Conservation (phyloP, 805 yeast genomes). For the Helenozyma baotianmanensis region DNA sequence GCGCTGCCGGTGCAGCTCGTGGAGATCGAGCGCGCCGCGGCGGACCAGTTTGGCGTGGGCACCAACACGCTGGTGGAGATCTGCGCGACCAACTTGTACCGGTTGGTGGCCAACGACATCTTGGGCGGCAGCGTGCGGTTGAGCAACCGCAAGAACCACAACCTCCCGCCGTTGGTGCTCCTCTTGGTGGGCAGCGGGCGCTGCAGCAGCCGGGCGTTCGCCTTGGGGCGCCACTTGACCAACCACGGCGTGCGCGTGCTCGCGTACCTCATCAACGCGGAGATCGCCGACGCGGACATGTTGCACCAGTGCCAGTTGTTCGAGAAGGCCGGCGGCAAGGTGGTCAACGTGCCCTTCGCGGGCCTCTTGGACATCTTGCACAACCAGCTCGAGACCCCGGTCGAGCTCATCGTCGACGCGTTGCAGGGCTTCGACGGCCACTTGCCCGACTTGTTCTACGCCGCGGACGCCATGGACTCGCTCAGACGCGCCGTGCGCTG, state of each 20-base stretch:
- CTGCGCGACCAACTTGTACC: conserved; percentile 63
- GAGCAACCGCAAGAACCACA: conserved; percentile 57
- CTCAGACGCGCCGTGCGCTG: conserved; percentile 53
- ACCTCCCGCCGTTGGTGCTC: conserved; percentile 73
- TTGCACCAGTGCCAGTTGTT: conserved; percentile 51
- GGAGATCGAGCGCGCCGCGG: conserved; percentile 63
- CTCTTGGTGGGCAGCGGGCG: conserved; percentile 69
- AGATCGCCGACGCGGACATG: conserved; percentile 40
- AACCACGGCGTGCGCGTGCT: conserved; percentile 71
- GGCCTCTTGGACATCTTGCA: conserved; percentile 30
- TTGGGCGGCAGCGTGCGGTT: conserved; percentile 69
- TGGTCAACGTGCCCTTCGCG: conserved; percentile 32
- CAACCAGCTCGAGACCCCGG: conserved; percentile 61
- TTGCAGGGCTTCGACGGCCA: conserved; percentile 78
- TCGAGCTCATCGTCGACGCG: conserved; percentile 78
- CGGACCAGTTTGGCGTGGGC: conserved; percentile 48
- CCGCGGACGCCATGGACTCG: conserved; percentile 32
- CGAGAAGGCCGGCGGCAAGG: conserved; percentile 64
- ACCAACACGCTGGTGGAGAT: conserved; percentile 53
- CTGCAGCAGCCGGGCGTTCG: conserved; percentile 71
- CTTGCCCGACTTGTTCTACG: conserved; percentile 49
- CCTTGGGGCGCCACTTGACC: conserved; percentile 72
- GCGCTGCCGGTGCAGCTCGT: conserved; percentile 76
- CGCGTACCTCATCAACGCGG: conserved; percentile 39
- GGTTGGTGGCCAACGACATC: conserved; percentile 48